These are phyloP conservation scores for Harringtonia lauricola DNA, from an alignment of 2,329 filamentous ascomycete species.

Conservation along the genomic window DNA sequence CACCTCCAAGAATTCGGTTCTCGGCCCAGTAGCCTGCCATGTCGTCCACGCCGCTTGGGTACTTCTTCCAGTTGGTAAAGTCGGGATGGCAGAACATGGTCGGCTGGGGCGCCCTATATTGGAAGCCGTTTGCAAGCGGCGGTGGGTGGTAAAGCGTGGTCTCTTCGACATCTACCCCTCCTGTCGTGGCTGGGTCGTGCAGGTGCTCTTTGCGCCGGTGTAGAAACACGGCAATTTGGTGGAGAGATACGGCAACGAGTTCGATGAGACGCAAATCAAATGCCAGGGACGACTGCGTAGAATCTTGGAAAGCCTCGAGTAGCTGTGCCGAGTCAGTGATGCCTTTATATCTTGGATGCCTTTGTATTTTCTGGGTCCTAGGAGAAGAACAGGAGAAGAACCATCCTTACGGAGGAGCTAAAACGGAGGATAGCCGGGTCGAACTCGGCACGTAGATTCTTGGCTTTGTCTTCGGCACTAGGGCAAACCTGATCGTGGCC, in stretches of 20 bases:
- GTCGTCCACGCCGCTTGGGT: conserved; percentile 10
- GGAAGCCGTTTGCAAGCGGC: not conserved
- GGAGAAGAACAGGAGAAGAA: not conserved
- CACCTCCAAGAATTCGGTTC: conserved; percentile 17
- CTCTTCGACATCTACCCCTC: not conserved
- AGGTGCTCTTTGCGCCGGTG: not conserved
- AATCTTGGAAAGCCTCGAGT: not conserved
- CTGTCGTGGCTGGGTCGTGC: not conserved
- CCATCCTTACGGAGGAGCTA: not conserved
- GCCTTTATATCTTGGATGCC: not conserved
- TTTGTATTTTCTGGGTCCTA: not conserved
- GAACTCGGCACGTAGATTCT: not conserved
- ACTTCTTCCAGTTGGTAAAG: conserved; percentile 1
- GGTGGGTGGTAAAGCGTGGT: not conserved
- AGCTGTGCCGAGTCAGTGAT: not conserved
- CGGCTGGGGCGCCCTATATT: not conserved
- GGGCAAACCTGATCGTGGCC: not conserved
- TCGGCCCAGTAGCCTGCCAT: conserved; percentile 18
- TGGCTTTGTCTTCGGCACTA: not conserved
- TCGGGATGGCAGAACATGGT: not conserved
- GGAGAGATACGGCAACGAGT: not conserved
- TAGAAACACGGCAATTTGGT: not conserved
- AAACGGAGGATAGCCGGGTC: not conserved
- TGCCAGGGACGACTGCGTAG: not conserved
- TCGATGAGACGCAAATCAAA: not conserved